Percentiles rank a stretch among this genome's conserved stretches.
These are phyloP conservation scores for Arabis alpina DNA, from an alignment of 345 rosid species.

Conservation along the genomic window DNA sequence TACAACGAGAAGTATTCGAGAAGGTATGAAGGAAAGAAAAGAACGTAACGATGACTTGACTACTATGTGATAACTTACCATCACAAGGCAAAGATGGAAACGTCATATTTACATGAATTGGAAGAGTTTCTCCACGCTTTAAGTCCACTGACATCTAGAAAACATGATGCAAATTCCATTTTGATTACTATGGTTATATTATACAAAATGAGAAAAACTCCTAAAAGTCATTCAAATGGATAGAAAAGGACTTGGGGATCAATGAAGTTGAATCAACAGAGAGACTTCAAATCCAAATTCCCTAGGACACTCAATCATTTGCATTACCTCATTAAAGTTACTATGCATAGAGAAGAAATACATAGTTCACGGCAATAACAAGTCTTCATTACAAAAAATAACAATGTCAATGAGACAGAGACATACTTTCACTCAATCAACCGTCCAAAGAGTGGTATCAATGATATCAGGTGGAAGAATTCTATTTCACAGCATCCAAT, in stretches of 20 bases:
- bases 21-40: neutral
- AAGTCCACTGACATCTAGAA: conserved; percentile 96
- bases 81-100: conserved; percentile 92
- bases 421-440: neutral
- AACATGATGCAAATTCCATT: conserved; percentile 12
- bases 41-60: neutral
- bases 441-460: no score
- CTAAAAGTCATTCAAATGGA: neutral
- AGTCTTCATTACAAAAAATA: no score
- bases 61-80: conserved; percentile 52
- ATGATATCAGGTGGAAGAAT: no score
- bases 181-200: neutral
- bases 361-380: no score
- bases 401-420: conserved; percentile 3
- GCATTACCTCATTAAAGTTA: neutral
- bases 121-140: conserved; percentile 95
- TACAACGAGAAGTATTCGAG: neutral
- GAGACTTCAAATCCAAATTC: conserved; percentile 4
- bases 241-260: neutral
- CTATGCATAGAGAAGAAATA: no score
- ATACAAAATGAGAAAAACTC: neutral
- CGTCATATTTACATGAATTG: conserved; percentile 87
- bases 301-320: neutral
- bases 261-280: conserved; percentile 14
- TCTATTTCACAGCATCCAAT: conserved; percentile 1